These are phyloP conservation scores for Xylariaceae sp. DNA, from an alignment of 2,329 filamentous ascomycete species.

Conservation along the genomic window DNA sequence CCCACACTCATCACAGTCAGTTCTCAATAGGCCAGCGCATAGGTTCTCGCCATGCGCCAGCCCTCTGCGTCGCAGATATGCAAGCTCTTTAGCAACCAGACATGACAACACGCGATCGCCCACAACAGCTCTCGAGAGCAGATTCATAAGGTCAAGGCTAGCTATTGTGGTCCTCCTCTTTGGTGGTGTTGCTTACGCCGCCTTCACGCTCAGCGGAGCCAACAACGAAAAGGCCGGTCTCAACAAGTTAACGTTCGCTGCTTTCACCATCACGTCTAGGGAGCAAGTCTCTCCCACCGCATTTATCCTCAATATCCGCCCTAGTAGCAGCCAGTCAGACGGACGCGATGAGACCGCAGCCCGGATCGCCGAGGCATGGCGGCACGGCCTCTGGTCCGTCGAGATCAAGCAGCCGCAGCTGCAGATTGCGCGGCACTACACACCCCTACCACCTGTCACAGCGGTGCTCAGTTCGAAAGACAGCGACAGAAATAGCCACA, in stretches of 20 bases:
- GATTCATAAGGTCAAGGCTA: no score
- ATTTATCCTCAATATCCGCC: constrained; percentile 61
- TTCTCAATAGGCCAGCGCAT: no score
- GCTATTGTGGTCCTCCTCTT: no score
- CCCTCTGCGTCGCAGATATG: no score
- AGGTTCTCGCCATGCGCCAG: no score
- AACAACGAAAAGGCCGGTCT: constrained; percentile 30
- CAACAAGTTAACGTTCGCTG: constrained; percentile 57
- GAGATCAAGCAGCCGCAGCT: constrained; percentile 93
- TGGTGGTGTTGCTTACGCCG: constrained; percentile 4
- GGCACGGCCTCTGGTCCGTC: constrained; percentile 74
- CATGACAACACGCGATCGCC: no score
- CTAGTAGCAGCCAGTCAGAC: constrained; percentile 12
- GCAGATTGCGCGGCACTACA: constrained; percentile 89
- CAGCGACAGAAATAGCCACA: neutral
- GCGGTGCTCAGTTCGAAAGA: neutral
- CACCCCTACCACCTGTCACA: constrained; percentile 64
- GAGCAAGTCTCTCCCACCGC: constrained; percentile 62
- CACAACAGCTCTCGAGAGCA: no score
- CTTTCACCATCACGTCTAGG: constrained; percentile 60
- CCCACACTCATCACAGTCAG: no score
- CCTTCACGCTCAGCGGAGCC: neutral
- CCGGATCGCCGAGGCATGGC: constrained; percentile 43
- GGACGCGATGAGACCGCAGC: constrained; percentile 4
- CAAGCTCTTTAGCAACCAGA: no score